A percentile compares a stretch with the other conserved stretches of the same genome.
phyloP scores from a whole-genome alignment of 805 yeast genomes.

The Kazachstania martiniae region DNA sequence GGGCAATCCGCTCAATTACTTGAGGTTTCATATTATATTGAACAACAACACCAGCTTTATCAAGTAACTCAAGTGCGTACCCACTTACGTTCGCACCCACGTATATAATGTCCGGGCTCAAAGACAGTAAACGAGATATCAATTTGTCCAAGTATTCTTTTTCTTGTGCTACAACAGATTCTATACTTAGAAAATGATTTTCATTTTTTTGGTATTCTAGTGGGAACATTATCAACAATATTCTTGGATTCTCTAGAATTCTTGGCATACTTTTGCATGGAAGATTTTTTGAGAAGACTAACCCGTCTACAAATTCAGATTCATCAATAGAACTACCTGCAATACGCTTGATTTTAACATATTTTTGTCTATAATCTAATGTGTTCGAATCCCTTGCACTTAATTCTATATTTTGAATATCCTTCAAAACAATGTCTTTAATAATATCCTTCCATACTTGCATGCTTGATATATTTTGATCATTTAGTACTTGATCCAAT shows the following conservation, averaged over 20 bases:
- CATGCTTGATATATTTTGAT: conserved; percentile 39
- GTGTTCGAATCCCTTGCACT: conserved; percentile 57
- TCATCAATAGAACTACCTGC: conserved; percentile 47
- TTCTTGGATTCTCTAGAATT: conserved; percentile 52
- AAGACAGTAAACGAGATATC: conserved; percentile 63
- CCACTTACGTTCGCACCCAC: conserved; percentile 78
- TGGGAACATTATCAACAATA: conserved; percentile 79
- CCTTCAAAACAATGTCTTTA: conserved; percentile 35
- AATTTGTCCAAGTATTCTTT: conserved; percentile 71
- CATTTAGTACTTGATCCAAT: conserved; percentile 49
- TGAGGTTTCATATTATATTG: conserved; percentile 72
- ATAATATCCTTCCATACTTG: conserved; percentile 53
- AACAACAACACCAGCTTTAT: conserved; percentile 70
- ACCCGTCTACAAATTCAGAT: conserved; percentile 50
- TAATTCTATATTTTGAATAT: conserved; percentile 48
- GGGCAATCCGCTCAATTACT: conserved; percentile 66
- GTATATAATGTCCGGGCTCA: conserved; percentile 70
- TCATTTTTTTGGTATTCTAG: conserved; percentile 71
- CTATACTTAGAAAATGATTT: conserved; percentile 70
- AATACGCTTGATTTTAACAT: conserved; percentile 75
- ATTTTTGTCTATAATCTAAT: conserved; percentile 70
- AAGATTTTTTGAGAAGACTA: conserved; percentile 72
- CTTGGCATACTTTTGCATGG: conserved; percentile 75
- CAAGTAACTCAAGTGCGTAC: conserved; percentile 59
- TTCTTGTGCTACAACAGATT: conserved; percentile 81